Percentiles rank a stretch among this genome's conserved stretches.
Conservation (phyloP, 345 rosid genomes). For the Ricinus communis region DNA sequence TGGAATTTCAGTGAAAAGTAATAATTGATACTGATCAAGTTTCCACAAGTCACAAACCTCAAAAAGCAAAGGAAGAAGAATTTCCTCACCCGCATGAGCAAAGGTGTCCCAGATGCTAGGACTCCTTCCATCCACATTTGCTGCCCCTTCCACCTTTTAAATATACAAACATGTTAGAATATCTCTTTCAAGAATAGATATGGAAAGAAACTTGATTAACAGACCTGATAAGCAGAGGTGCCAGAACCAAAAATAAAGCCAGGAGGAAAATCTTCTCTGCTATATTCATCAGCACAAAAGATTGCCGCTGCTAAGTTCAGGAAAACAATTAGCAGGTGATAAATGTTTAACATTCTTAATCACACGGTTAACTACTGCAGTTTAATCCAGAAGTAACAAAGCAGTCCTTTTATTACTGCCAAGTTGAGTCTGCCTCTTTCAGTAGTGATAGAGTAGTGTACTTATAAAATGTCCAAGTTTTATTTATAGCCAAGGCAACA, state of each 20-base stretch:
- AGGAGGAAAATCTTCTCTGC: conserved; percentile 51
- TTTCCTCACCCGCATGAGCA: conserved; percentile 40
- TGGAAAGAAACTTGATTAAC: no score
- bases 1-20: conserved; percentile 20
- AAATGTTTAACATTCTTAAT: not conserved
- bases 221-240: conserved; percentile 67
- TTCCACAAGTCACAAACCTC: no score
- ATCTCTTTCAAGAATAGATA: not conserved
- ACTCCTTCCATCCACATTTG: conserved; percentile 60
- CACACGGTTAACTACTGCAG: no score
- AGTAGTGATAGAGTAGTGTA: no score
- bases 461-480: no score
- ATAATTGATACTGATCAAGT: not conserved
- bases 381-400: no score
- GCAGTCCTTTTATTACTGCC: no score
- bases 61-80: not conserved
- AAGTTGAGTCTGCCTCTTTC: no score
- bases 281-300: conserved; percentile 35
- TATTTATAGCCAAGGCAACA: no score
- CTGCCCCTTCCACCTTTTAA: conserved; percentile 62
- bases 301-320: conserved; percentile 3
- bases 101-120: conserved; percentile 63
- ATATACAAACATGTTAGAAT: not conserved
- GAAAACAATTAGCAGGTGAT: not conserved
- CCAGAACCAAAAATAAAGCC: conserved; percentile 58